Base-by-base conservation (phyloP, 2,329 filamentous ascomycete species). In the Pseudogymnoascus sp. region DNA sequence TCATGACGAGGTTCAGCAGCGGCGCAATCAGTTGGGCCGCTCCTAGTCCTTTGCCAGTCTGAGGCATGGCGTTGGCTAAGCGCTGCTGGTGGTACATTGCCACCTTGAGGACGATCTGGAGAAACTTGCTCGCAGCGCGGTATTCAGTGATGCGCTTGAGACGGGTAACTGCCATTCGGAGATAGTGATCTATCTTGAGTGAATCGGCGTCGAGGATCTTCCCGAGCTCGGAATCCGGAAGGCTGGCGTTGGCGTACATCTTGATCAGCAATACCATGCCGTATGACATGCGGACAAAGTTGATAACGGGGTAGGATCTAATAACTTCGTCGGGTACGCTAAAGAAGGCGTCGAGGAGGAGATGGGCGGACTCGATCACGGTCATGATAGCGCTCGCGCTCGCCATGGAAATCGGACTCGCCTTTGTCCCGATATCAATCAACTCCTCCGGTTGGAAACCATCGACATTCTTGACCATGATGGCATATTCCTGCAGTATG, bases 191-290 rank as follows among this genome's bases (percentile, higher is more conserved):
- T 3, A 82, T 73, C 65, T 84, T 84, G 73, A 93, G 80, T 66
- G 84, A 80, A 60, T 85, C 80, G 63, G 82, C 82, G 66, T 85
- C 80, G 65, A 93, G 84, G 23, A 91, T 82, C 64, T 82, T 81
- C 14, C 84, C 85, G 1, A 92, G 81, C 66, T 86, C 84, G 12
- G 83, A 87, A 40, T 81, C 79, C 0, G 86, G 81, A 8, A 82
- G 80, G 3, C 83, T 83, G 1, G 87, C 83, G 5, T 81, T 81
- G 25, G 82, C 78, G 73, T 82, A 82, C 70, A 84, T 77, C 67
- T 84, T 84, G 72, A 83, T 81, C 7, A 85, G 74, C 60, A 82
- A 78, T 9, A 84, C 77, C 7, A 81, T 74, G 4, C 80, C 77
- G 67, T 84, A 84, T 3, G 79, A 77, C 62, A 78, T 77, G 25